Base-by-base conservation (phyloP, 2,329 filamentous ascomycete species). In the Colletotrichum simmondsii region DNA sequence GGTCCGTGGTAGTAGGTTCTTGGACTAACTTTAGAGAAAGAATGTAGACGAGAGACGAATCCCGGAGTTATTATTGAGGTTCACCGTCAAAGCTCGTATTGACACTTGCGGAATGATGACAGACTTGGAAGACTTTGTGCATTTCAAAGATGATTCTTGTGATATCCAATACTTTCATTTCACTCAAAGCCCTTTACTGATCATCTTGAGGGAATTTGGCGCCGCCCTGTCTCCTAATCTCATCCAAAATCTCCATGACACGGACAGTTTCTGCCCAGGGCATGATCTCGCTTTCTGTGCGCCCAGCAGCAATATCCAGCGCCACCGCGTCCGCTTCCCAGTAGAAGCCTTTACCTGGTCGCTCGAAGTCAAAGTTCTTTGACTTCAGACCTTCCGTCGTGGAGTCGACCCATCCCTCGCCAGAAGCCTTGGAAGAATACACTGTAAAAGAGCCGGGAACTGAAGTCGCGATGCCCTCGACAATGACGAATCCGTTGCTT, bases 161-260 rank as follows among this genome's bases (percentile, higher is more conserved):
- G 11, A 2, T 8, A 4, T 8, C 22, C 2, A 8, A 10, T 11
- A 26, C 10, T 26, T 37, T 16, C 5, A 24, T 7, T 11, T 8
- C 14, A 42, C 6, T 22, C 6, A 1, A 8, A 12, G 32, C 14
- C 28, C 14, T 7, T 37, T 68, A 67, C 28, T 70, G 59, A 5
- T 60, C 35, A 30, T 72, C 80, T 42, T 80, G 77, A 1, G 81
- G 80, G 46, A 79, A 81, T 22, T 52, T 76, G 0, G 78, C 75
- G 0, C 79, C 80, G 0, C 79, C 80, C n/a, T 82, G 79, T 11
- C 74, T 75, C 57, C 86, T 78, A 19, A 87, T 80, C 72, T 86
- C 83, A 70, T 88, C 86, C 82, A 88, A 80, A 19, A 87, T 80
- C 65, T 83, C 82, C 80, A 88, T 79, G 0, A 87, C 80, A 0